Base-by-base conservation (phyloP, 2,329 filamentous ascomycete species). In the Sarocladiaceae sp. region DNA sequence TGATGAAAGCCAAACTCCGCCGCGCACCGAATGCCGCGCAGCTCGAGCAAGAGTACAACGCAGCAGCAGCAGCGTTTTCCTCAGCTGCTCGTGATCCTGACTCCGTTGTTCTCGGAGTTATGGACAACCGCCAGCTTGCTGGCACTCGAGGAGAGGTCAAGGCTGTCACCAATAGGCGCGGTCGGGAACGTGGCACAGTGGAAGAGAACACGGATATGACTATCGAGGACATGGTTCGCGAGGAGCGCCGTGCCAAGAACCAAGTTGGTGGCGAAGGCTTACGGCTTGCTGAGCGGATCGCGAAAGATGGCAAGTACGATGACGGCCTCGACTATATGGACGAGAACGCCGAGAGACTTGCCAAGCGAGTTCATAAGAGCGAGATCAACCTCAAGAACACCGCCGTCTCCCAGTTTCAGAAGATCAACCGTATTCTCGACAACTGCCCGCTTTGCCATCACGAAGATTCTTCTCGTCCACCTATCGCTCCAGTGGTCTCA, bases 281-380 rank as follows among this genome's bases (percentile, higher is more conserved):
- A 60, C 83, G 88, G 3, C 80, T 97, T 28, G 94, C 94, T 2
- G 92, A 97, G 66, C 84, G 92, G 54, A 99, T 99, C 59, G 90
- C 92, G 51, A 96, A 96, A 65, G 94, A 99, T 67, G 82, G 72
- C 47, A 95, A 92, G 64, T 99, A 95, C 66, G 86, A 90, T 72
- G 84, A 95, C 62, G 88, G 96, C 66, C 82, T 99, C 23, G 93
- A 99, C 51, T 99, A 99, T 71, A 88, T 97, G 78, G 93, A 99
- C 66, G 94, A 97, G 60, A 97, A 99, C 64, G 94, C 94, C 15
- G 80, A 84, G 50, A 96, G 93, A 69, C 83, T 99, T 12, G 92
- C 93, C 25, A 87, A 85, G 62, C 85, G 88, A 23, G 87, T 96
- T 13, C 88, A 96, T 64, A 94, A 92, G 66, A 93, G 87, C 35